Evolutionary conservation across 805 yeast genomes (phyloP).

Genomic region (Kuraishia hungarica): DNA sequence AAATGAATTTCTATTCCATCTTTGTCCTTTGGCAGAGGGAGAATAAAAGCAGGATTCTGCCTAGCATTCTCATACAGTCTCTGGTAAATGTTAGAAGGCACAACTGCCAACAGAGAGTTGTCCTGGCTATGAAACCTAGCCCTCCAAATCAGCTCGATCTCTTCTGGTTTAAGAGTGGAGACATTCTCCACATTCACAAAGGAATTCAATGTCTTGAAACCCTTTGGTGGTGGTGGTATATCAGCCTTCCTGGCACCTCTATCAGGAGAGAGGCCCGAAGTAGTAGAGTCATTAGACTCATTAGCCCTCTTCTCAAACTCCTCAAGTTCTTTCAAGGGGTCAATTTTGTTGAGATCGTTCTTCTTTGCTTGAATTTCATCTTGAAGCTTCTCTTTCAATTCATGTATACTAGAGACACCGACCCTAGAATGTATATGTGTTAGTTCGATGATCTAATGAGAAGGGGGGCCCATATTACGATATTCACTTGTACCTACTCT

Average conservation of each 20-base stretch:
- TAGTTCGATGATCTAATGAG: not conserved
- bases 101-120: conserved; percentile 54
- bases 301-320: conserved; percentile 32
- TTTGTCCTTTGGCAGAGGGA: conserved; percentile 72
- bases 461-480: not conserved
- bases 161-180: conserved; percentile 42
- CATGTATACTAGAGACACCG: conserved; percentile 43
- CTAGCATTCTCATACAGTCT: conserved; percentile 58
- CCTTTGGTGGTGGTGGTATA: conserved; percentile 17
- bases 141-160: conserved; percentile 80
- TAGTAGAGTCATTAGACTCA: conserved; percentile 15
- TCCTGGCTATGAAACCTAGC: conserved; percentile 66
- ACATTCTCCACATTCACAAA: conserved; percentile 67
- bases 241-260: conserved; percentile 21
- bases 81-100: conserved; percentile 52
- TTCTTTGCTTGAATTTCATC: conserved; percentile 50
- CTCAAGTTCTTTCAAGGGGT: conserved; percentile 64
- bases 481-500: not conserved
- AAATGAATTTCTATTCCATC: conserved; percentile 72
- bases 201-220: conserved; percentile 66
- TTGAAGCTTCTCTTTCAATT: conserved; percentile 53
- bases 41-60: conserved; percentile 72
- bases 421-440: conserved; percentile 7
- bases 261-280: conserved; percentile 27
- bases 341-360: conserved; percentile 49